Base-by-base conservation (phyloP, 2,329 filamentous ascomycete species). In the Hirsutella rhossiliensis region DNA sequence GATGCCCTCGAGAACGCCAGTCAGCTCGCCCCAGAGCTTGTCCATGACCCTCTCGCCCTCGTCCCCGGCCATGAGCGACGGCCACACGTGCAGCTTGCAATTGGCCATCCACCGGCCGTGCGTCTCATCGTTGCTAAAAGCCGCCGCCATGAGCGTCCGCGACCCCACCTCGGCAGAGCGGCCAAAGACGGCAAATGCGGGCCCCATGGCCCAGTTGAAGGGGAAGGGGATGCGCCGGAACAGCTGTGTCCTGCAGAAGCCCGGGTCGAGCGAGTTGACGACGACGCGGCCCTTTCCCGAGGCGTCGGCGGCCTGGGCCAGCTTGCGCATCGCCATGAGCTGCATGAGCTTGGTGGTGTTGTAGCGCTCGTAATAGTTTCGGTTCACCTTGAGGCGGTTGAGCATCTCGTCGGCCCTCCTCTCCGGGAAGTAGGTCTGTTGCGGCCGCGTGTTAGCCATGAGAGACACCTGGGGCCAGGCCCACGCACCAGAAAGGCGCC, bases 21-120 rank as follows among this genome's bases (percentile, higher is more conserved):
- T 40, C 50, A 73, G 48, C 56, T 75, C 68, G 15, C 51, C 57
- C 54, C 62, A 73, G 3, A 69, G 53, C 45, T 55, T 62, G 39
- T 54, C 51, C 45, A 64, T 65, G 43, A 57, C 46, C 42, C 55
- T 43, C 32, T 54, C 50, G 0, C 68, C 69, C 30, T 67, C 58
- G 5, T 61, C 54, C 5, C 66, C 56, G 7, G 50, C 43, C 53
- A 62, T 57, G 6, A 48, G 34, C 11, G 44, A 42, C 5, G 58
- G 54, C 40, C 50, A 49, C 20, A 41, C 38, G 28, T 50, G 46
- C 17, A 63, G 45, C 23, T 48, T 45, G 13, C 60, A 62, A 20
- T 64, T 54, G 37, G 58, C 57, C 48, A 72, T 57, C 48, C 64
- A 71, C 31, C 56, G 51, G 4, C 69, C 68, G 43, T 71, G 66